These are phyloP conservation scores for Aureobasidium mangrovei DNA, from an alignment of 2,329 filamentous ascomycete genomes.

Conservation along the genomic window DNA sequence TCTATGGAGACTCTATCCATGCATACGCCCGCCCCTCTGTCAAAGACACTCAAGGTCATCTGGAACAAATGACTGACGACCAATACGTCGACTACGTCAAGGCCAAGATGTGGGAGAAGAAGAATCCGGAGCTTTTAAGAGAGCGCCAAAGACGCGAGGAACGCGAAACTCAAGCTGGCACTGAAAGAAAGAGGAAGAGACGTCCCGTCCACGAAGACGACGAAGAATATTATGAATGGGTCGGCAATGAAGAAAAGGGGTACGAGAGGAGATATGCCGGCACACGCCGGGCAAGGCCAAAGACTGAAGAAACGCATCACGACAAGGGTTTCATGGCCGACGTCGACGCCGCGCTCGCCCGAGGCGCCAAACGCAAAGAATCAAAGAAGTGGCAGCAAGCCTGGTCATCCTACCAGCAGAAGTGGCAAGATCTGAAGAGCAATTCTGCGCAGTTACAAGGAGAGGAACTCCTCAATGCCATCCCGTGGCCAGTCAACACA, in stretches of 20 bases:
- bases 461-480: constrained; percentile 22
- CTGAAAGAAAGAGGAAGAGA: constrained; percentile 27
- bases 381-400: constrained; percentile 47
- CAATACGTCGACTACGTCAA: constrained; percentile 84
- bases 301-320: neutral
- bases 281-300: constrained; percentile 42
- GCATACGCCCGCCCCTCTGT: constrained; percentile 61
- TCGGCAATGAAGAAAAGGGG: constrained; percentile 42
- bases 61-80: constrained; percentile 86
- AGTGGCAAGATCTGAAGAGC: constrained; percentile 52
- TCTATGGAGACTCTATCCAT: constrained; percentile 95
- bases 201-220: constrained; percentile 30
- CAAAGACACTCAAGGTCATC: constrained; percentile 45
- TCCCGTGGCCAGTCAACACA: constrained; percentile 67
- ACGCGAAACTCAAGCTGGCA: constrained; percentile 38
- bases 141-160: constrained; percentile 58
- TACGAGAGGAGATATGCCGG: constrained; percentile 47
- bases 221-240: constrained; percentile 21
- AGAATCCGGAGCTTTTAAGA: constrained; percentile 71
- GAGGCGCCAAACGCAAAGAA: constrained; percentile 56
- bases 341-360: constrained; percentile 59
- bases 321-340: constrained; percentile 14
- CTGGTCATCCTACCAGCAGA: constrained; percentile 56
- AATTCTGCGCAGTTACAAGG: neutral
- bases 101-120: constrained; percentile 90